These are phyloP conservation scores for Sphaerulina vaccinii DNA, from an alignment of 2,329 filamentous ascomycete species.

Conservation along the genomic window DNA sequence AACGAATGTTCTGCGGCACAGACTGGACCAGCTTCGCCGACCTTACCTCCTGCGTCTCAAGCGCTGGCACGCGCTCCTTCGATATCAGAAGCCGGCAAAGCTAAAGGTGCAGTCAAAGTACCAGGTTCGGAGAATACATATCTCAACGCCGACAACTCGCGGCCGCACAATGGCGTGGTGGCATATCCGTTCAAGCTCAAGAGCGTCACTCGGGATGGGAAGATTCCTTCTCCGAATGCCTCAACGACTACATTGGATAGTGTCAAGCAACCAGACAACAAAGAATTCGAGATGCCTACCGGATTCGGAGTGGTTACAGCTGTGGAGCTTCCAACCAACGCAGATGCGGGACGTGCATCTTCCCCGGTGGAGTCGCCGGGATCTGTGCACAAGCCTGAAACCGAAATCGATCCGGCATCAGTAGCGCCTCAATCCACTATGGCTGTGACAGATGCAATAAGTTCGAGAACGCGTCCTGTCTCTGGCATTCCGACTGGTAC, in stretches of 20 bases:
- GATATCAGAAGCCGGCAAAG: constrained; percentile 22
- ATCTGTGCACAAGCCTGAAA: constrained; percentile 14
- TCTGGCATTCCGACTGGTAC: constrained; percentile 19
- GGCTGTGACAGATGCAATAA: constrained; percentile 13
- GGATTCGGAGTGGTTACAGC: constrained; percentile 10
- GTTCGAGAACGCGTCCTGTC: constrained; percentile 19
- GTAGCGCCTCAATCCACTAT: constrained; percentile 13
- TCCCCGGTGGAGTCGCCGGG: constrained; percentile 14
- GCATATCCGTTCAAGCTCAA: constrained; percentile 69
- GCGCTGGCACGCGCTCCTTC: constrained; percentile 8
- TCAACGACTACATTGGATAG: constrained; percentile 33
- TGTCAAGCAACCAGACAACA: constrained; percentile 5
- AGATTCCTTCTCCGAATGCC: constrained; percentile 22
- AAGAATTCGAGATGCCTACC: constrained; percentile 4
- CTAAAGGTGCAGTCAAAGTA: constrained; percentile 26
- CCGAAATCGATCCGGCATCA: constrained; percentile 17
- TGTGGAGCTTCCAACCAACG: constrained; percentile 15
- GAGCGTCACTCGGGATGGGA: constrained; percentile 33
- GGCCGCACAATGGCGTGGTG: constrained; percentile 66
- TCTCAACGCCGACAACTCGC: constrained; percentile 56
- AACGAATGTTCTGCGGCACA: constrained; percentile 7
- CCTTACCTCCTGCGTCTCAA: constrained; percentile 1
- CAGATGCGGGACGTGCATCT: constrained; percentile 1
- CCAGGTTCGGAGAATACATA: constrained; percentile 44
- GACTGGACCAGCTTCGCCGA: constrained; percentile 8